phyloP scores from a whole-genome alignment of 768 basidiomycete species.

The Russula virescens region DNA sequence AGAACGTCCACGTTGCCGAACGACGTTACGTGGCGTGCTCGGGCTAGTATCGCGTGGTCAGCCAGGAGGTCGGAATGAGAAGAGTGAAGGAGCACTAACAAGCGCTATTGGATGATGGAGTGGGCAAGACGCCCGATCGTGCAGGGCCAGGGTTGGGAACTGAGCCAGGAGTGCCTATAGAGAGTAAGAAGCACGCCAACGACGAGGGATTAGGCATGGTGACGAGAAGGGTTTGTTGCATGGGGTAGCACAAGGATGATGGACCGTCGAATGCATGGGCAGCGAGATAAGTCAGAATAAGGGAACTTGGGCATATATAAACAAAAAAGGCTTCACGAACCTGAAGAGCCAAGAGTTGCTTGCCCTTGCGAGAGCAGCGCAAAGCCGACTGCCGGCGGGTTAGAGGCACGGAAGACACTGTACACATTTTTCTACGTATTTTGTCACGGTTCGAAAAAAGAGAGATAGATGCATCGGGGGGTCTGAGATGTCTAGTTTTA shows the following conservation, averaged over 20 bases:
- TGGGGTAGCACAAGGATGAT: no score
- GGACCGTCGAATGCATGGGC: no score
- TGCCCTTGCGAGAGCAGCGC: conserved; percentile 41
- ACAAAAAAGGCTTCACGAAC: no score
- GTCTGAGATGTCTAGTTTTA: neutral
- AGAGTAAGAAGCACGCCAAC: neutral
- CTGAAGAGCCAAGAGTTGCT: conserved; percentile 36
- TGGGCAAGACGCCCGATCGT: neutral
- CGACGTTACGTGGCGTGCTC: neutral
- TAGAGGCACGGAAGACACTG: conserved; percentile 32
- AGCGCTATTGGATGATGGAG: neutral
- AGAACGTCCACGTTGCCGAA: neutral
- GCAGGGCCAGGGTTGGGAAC: no score
- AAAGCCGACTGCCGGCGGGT: conserved; percentile 38
- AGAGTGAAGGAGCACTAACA: neutral
- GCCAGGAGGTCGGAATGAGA: neutral
- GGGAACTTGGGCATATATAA: no score
- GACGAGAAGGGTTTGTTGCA: neutral
- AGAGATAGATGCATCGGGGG: neutral
- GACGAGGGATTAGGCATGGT: neutral
- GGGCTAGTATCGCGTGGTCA: neutral
- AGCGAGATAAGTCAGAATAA: no score
- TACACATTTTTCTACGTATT: conserved; percentile 50
- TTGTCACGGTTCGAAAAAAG: neutral
- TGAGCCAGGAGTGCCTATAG: neutral